These are phyloP conservation scores for Tuber umbilicatum DNA, from an alignment of 495 filamentous ascomycete species.

Conservation along the genomic window DNA sequence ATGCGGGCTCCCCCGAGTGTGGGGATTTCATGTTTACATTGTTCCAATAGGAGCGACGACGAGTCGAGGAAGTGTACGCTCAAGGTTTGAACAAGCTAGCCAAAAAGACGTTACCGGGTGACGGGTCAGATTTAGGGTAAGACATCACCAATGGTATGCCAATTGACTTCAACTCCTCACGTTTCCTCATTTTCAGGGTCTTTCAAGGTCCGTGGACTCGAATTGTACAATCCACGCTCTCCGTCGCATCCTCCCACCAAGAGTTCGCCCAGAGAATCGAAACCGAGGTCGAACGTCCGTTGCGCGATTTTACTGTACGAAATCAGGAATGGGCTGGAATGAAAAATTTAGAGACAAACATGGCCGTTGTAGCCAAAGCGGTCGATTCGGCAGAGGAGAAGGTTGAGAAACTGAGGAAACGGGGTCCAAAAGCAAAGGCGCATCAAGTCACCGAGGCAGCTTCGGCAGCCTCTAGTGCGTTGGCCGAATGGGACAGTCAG, in stretches of 20 bases:
- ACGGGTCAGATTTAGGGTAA: conserved; percentile 78
- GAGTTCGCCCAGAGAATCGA: conserved; percentile 78
- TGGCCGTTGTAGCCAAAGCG: conserved; percentile 72
- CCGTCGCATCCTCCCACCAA: conserved; percentile 77
- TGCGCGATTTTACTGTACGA: conserved; percentile 63
- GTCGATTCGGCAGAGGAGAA: conserved; percentile 79
- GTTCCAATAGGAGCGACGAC: conserved; percentile 71
- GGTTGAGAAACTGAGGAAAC: conserved; percentile 74
- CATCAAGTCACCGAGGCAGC: conserved; percentile 73
- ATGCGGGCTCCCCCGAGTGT: conserved; percentile 10
- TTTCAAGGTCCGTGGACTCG: conserved; percentile 90
- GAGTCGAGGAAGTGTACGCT: conserved; percentile 85
- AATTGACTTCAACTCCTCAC: conserved; percentile 20
- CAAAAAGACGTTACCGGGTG: conserved; percentile 60
- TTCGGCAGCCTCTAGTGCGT: conserved; percentile 66
- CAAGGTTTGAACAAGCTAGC: conserved; percentile 74
- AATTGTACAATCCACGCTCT: conserved; percentile 71
- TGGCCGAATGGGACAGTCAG: conserved; percentile 86
- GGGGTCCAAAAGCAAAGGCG: conserved; percentile 69
- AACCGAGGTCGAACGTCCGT: conserved; percentile 77
- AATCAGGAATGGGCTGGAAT: conserved; percentile 79
- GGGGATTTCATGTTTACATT: conserved; percentile 10
- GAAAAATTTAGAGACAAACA: conserved; percentile 71
- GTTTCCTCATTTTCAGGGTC: conserved; percentile 53
- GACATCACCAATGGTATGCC: conserved; percentile 34